Evolutionary conservation across 148 eudicot species (phyloP), one percentile per base, ranked within the genome.

Genomic region (Persicaria tinctoria): DNA sequence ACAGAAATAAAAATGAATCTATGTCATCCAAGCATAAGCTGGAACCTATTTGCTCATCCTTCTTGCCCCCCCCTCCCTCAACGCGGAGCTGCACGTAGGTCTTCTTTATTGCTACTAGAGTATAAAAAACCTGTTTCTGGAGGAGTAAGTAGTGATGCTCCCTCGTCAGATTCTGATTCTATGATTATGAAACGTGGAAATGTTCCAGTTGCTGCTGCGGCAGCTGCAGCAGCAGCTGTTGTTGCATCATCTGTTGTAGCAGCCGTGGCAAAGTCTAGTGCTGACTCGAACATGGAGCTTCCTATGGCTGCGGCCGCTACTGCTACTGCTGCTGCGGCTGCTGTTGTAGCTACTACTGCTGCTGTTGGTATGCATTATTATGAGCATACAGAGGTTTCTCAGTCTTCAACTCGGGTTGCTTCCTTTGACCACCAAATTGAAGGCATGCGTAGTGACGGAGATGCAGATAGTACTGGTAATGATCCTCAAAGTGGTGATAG

Each of bases 231-330:
- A 0, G 98, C 97, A 44, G 98, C 93, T 54, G 96, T 90, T 73
- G 94, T 89, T 78, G 93, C 97, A 12, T 92, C 97, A n/a, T 88
- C 93, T 8, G 84, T 93, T 93, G 91, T 94, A 38, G 98, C 81
- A 68, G 98, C 96, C 17, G 97, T 82, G 57, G 79, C 91, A 12
- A 90, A 83, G 79, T 80, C 86, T 5, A 82, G 64, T 56, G 76
- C 80, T 13, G 86, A 87, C 68, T 73, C 86, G 47, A 87, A 66
- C 54, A 80, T 88, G 66, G 86, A 90, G 68, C 84, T 91, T 78
- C 98, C 96, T 1, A 86, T 87, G 12, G 86, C 92, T 60, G 96
- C 93, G 59, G 97, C 98, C 4, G 90, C 89, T 46, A 86, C 94
- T 48, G 92, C 93, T 48, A 87, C 96, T 66, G 91, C 97, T 75